Base-by-base conservation (phyloP, 805 yeast species). In the Myxozyma geophila region DNA sequence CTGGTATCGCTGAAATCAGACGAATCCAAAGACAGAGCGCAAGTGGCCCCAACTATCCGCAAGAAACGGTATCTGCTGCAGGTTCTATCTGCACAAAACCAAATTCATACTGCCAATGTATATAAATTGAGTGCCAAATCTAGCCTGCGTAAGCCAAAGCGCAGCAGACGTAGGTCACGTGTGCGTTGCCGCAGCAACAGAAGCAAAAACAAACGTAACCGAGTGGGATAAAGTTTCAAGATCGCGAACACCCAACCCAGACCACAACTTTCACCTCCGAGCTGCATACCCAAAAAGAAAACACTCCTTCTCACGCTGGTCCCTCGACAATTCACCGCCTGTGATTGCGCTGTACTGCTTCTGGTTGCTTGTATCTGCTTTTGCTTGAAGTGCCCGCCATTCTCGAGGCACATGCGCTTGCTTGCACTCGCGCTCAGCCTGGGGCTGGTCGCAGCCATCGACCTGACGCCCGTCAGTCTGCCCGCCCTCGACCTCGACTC, bases 401-500 rank as follows among this genome's bases (percentile, higher is more conserved):
- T 51, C 52, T 46, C 28, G 53, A 55, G 46, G 46, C 51, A 8
- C 28, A 48, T 46, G 60, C 60, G 60, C 41, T 33, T 47, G 54
- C 33, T 48, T 23, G 40, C 28, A 7, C 54, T 56, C 39, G 52
- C 60, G 39, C 48, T 47, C 36, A 9, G 28, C 28, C 47, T 40
- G 23, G 17, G 23, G 52, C 49, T 35, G 36, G 60, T 33, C 33
- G 39, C 51, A 10, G 46, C 54, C 15, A 21, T 43, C 43, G 51
- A 40, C 37, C 50, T 49, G 33, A 21, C 56, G 7, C 33, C 50
- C 50, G 47, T 17, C 15, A 51, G 40, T 13, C 50, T 58, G 21
- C 57, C 69, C 62, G 19, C 41, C 44, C 28, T 50, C 60, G 23
- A 63, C 37, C 41, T 69, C 23, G 28, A 49, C 4, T 39, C 37